Conservation (phyloP, 169 alveolate genomes). For the Eimeria sp. region DNA sequence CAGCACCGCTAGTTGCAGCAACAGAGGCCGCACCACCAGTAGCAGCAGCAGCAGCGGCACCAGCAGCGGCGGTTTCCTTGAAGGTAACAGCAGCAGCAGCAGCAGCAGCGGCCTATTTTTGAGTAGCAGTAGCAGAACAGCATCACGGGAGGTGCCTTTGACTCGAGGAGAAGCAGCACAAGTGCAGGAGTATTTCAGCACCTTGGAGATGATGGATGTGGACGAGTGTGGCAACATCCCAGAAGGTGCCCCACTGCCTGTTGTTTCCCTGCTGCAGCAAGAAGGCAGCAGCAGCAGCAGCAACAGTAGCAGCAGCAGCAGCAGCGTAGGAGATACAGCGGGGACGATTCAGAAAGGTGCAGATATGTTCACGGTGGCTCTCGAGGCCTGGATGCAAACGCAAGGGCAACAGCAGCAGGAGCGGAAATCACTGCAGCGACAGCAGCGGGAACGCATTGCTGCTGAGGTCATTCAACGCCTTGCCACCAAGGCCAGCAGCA, state of each 20-base stretch:
- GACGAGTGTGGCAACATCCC: constrained; percentile 42
- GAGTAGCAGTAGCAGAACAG: constrained; percentile 8
- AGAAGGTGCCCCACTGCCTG: constrained; percentile 28
- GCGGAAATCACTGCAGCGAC: background rate
- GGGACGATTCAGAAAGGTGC: background rate
- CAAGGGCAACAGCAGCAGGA: background rate
- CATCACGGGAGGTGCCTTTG: constrained; percentile 29
- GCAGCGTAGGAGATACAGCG: background rate
- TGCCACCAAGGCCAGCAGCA: background rate
- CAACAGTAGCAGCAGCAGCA: constrained; percentile 39
- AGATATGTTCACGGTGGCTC: background rate
- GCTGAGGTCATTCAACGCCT: constrained; percentile 15
- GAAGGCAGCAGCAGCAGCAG: constrained; percentile 33
- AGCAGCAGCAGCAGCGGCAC: constrained; percentile 18
- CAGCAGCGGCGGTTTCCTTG: background rate
- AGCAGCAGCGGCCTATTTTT: background rate
- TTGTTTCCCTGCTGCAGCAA: constrained; percentile 11
- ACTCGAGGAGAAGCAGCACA: constrained; percentile 7
- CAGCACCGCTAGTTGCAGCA: background rate
- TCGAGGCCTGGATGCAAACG: too few relatives aligned
- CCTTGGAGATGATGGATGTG: constrained; percentile 32
- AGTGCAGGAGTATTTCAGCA: background rate
- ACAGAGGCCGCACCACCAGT: background rate
- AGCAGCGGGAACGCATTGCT: constrained; percentile 39
- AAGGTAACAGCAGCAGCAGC: constrained; percentile 21